phyloP scores from a whole-genome alignment of 139 green algal genomes.

The Ostreobium quekettii region DNA sequence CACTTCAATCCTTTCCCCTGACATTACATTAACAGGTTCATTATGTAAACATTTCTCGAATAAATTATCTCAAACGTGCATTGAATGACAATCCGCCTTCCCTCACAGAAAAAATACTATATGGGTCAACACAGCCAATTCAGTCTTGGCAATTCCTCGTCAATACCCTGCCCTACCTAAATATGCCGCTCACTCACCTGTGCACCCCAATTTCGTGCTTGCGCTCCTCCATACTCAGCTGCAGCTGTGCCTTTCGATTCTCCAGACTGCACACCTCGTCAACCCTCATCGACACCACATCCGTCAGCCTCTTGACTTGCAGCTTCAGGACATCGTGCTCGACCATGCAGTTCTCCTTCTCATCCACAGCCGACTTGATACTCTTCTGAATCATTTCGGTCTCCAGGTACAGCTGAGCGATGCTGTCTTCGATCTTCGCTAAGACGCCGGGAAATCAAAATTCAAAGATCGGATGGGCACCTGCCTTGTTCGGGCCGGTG shows the following conservation, averaged over 20 bases:
- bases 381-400: slow-evolving; percentile 37
- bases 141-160: background rate
- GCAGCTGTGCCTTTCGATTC: slow-evolving; percentile 60
- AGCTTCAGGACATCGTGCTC: slow-evolving; percentile 72
- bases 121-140: background rate
- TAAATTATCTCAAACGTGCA: background rate
- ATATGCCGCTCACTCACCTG: slow-evolving; percentile 18
- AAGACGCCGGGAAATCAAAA: slow-evolving; percentile 7
- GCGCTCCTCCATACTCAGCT: slow-evolving; percentile 69
- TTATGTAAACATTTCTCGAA: background rate
- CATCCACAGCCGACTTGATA: slow-evolving; percentile 30
- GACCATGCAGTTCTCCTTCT: slow-evolving; percentile 73
- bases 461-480: too few relatives aligned
- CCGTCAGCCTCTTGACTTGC: slow-evolving; percentile 58
- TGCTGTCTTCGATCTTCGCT: slow-evolving; percentile 34
- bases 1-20: too few relatives aligned
- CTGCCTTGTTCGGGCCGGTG: too few relatives aligned
- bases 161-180: background rate
- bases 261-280: slow-evolving; percentile 69
- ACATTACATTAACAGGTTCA: background rate
- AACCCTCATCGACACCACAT: slow-evolving; percentile 44
- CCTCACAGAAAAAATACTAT: background rate
- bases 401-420: slow-evolving; percentile 59
- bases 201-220: slow-evolving; percentile 63
- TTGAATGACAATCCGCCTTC: background rate